phyloP scores from a whole-genome alignment of 1,284 basidiomycete genomes.

The Entoloma clypeatum region DNA sequence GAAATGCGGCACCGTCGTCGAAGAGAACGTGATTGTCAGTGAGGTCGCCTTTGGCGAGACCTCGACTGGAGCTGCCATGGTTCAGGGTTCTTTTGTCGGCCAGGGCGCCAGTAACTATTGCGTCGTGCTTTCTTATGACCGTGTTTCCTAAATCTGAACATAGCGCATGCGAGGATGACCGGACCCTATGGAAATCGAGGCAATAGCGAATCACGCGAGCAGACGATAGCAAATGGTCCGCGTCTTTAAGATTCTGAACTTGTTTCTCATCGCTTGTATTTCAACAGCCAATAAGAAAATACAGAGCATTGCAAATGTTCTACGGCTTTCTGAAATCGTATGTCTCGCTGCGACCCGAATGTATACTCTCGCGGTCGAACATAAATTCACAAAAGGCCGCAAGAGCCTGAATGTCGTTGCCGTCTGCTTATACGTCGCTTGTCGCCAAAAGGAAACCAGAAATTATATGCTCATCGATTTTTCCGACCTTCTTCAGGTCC shows the following conservation, averaged over 20 bases:
- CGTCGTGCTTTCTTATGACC: conserved; percentile 1
- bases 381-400: conserved; percentile 92
- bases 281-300: conserved; percentile 77
- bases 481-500: conserved; percentile 85
- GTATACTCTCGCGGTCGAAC: conserved; percentile 92
- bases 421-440: conserved; percentile 93
- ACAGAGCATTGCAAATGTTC: conserved; percentile 72
- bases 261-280: conserved; percentile 3
- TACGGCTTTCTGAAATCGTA: conserved; percentile 79
- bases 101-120: conserved; percentile 80
- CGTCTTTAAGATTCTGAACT: neutral
- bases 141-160: conserved; percentile 10
- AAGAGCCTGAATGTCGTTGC: conserved; percentile 92
- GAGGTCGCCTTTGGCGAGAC: conserved; percentile 95
- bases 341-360: conserved; percentile 81
- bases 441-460: conserved; percentile 84
- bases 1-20: conserved; percentile 84
- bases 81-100: conserved; percentile 93
- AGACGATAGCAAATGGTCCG: conserved; percentile 83
- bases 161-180: conserved; percentile 76
- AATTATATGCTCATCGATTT: conserved; percentile 99
- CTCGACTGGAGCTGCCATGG: conserved; percentile 88
- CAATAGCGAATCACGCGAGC: conserved; percentile 76
- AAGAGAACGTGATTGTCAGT: conserved; percentile 93
- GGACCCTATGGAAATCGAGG: conserved; percentile 79